Percentiles rank a stretch among this genome's conserved stretches.
phyloP scores from a whole-genome alignment of 2,329 filamentous ascomycete genomes.

The Teratosphaeria zuluensis region DNA sequence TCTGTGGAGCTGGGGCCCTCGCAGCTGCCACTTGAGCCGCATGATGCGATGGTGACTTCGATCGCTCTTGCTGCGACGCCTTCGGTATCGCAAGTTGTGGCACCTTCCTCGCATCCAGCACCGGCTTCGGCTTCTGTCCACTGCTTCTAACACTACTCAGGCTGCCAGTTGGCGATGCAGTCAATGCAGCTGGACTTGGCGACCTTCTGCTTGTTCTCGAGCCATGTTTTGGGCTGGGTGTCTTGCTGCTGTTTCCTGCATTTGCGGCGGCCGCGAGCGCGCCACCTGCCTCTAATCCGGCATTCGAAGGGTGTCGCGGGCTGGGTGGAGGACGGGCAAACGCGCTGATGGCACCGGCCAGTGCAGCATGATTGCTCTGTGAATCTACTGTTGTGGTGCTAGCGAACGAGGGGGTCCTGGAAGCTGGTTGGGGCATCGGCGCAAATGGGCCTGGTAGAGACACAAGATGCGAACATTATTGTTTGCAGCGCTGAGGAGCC shows the following conservation, averaged over 20 bases:
- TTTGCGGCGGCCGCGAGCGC: slow-evolving; percentile 29
- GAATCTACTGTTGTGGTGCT: slow-evolving; percentile 11
- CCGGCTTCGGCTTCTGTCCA: slow-evolving; percentile 1
- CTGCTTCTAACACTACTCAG: background rate
- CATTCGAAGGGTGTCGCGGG: slow-evolving; percentile 4
- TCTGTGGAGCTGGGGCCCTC: slow-evolving; percentile 5
- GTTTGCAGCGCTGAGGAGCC: background rate
- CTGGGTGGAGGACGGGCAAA: slow-evolving; percentile 33
- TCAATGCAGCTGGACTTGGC: slow-evolving; percentile 1
- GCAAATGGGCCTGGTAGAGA: slow-evolving; percentile 1
- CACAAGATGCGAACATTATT: background rate
- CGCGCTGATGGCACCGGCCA: slow-evolving; percentile 39
- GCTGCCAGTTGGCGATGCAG: slow-evolving; percentile 2
- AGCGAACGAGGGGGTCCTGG: slow-evolving; percentile 15
- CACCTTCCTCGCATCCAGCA: slow-evolving; percentile 2
- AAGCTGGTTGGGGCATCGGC: slow-evolving; percentile 15
- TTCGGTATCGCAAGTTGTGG: slow-evolving; percentile 6
- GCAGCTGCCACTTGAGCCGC: slow-evolving; percentile 21
- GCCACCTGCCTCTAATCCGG: slow-evolving; percentile 7
- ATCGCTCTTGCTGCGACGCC: background rate
- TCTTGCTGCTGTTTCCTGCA: slow-evolving; percentile 19
- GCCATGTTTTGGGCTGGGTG: slow-evolving; percentile 11
- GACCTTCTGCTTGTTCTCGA: background rate
- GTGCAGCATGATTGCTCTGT: slow-evolving; percentile 32
- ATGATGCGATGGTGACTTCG: slow-evolving; percentile 18